phyloP scores from a whole-genome alignment of 371 early-diverging fungal genomes.

The Zychaea mexicana region DNA sequence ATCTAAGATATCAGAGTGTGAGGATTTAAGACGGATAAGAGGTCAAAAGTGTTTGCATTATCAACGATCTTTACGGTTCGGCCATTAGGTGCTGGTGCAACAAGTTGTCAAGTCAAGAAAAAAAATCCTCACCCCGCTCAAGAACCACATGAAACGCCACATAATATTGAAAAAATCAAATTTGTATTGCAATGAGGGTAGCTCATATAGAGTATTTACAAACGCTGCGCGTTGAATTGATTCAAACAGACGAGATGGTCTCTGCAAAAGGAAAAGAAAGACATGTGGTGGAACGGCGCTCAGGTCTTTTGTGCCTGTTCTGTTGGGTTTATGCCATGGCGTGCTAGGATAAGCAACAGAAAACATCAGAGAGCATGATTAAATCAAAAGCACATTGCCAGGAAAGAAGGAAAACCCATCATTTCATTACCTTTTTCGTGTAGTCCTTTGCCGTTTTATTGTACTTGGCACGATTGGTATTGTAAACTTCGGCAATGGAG shows the following conservation, averaged over 20 bases:
- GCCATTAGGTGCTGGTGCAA: neutral
- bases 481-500: slow-evolving; percentile 83
- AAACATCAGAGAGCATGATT: no score
- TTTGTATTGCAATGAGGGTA: no score
- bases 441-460: slow-evolving; percentile 81
- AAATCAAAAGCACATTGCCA: no score
- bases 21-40: neutral
- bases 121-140: neutral
- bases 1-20: neutral
- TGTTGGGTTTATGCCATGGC: neutral
- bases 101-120: neutral
- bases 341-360: neutral
- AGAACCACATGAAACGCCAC: neutral
- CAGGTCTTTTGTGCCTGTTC: no score
- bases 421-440: slow-evolving; percentile 65
- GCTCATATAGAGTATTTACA: neutral
- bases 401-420: neutral
- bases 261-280: neutral
- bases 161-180: no score
- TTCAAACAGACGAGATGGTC: neutral
- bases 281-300: no score
- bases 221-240: neutral
- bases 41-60: no score
- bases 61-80: neutral
- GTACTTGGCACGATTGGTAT: slow-evolving; percentile 74